These are phyloP conservation scores for Marasmius tenuissimus DNA, from an alignment of 1,284 basidiomycete species.

Conservation along the genomic window DNA sequence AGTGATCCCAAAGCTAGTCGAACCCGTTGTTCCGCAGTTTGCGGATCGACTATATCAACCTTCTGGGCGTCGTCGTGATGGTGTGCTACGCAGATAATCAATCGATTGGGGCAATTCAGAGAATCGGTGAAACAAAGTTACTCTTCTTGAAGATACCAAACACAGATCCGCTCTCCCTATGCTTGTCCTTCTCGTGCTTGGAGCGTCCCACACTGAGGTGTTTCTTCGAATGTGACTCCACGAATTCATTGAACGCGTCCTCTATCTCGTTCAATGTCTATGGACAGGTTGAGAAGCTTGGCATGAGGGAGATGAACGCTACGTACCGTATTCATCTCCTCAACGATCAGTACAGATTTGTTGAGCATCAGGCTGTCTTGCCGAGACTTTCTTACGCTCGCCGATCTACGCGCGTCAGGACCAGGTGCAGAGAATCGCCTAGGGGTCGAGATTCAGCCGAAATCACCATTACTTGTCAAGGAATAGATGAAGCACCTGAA, in stretches of 20 bases:
- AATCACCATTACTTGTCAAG: not conserved
- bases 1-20: slow-evolving; percentile 49
- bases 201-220: slow-evolving; percentile 30
- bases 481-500: slow-evolving; percentile 51
- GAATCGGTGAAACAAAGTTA: slow-evolving; percentile 23
- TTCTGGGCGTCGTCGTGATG: slow-evolving; percentile 17
- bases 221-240: slow-evolving; percentile 31
- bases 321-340: slow-evolving; percentile 63
- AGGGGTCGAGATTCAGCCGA: not conserved
- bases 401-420: slow-evolving; percentile 52
- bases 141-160: slow-evolving; percentile 63
- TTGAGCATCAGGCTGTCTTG: slow-evolving; percentile 41
- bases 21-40: slow-evolving; percentile 35
- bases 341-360: slow-evolving; percentile 50
- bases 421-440: slow-evolving; percentile 12
- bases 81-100: slow-evolving; percentile 11
- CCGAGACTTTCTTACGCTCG: slow-evolving; percentile 36
- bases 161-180: slow-evolving; percentile 34
- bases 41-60: slow-evolving; percentile 2
- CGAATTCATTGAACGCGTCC: slow-evolving; percentile 34
- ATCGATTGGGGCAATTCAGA: not conserved
- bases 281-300: slow-evolving; percentile 7
- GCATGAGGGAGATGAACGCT: not conserved
- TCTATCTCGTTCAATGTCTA: slow-evolving; percentile 30
- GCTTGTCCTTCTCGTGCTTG: slow-evolving; percentile 49